Conservation (phyloP, 2,329 filamentous ascomycete species). For the Colletotrichum plurivorum region DNA sequence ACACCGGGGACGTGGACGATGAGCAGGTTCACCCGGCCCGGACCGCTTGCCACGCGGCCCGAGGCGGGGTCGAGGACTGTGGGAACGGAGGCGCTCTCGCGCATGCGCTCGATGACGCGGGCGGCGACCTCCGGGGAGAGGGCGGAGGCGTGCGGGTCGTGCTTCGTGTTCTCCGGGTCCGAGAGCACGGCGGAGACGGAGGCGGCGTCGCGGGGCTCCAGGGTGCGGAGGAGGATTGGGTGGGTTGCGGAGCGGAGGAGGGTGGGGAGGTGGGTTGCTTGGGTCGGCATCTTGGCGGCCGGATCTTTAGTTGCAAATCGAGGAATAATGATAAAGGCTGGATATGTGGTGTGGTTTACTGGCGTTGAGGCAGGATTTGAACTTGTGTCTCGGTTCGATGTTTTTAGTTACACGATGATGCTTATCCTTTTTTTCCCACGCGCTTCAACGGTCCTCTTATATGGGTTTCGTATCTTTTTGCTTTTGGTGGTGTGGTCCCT, state of each 20-base stretch:
- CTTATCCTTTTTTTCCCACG: too few species aligned
- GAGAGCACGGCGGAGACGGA: slow-evolving; percentile 46
- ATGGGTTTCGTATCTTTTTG: too few species aligned
- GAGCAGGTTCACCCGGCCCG: slow-evolving; percentile 46
- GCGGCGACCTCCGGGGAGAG: slow-evolving; percentile 40
- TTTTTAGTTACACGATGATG: too few species aligned
- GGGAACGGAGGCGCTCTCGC: slow-evolving; percentile 45
- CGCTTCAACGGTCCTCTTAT: too few species aligned
- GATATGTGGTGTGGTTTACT: neutral
- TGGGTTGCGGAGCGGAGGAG: slow-evolving; percentile 43
- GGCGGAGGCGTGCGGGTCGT: slow-evolving; percentile 39
- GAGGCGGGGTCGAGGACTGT: slow-evolving; percentile 38
- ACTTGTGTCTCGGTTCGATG: too few species aligned
- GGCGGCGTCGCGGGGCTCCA: slow-evolving; percentile 42
- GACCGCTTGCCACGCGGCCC: slow-evolving; percentile 41
- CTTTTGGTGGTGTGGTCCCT: too few species aligned
- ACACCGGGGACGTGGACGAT: slow-evolving; percentile 39
- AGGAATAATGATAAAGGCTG: neutral
- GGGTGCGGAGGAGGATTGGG: slow-evolving; percentile 46
- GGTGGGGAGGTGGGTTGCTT: slow-evolving; percentile 44
- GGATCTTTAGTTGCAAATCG: neutral
- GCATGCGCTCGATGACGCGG: slow-evolving; percentile 42
- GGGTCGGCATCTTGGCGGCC: slow-evolving; percentile 29
- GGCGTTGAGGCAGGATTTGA: too few species aligned
- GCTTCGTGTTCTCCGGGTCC: slow-evolving; percentile 38